A percentile compares a stretch with the other conserved stretches of the same genome.
Conservation (phyloP, 805 yeast genomes). For the Huiozyma naganishii region DNA sequence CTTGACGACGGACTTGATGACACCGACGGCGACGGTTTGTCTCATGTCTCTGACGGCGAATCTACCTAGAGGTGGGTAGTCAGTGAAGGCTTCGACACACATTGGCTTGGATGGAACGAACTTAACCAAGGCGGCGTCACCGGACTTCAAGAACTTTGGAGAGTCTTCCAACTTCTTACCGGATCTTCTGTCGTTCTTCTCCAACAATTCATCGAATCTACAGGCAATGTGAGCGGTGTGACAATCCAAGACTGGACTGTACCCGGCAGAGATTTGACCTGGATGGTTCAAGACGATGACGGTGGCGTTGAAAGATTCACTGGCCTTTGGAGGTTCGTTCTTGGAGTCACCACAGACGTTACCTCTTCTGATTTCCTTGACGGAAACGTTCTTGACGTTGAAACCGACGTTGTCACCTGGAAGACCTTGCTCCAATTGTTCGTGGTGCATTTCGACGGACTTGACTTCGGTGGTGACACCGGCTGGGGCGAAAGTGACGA, state of each 20-base stretch:
- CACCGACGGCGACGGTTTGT: constrained; percentile 99
- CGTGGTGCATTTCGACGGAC: constrained; percentile 85
- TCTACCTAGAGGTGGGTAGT: constrained; percentile 97
- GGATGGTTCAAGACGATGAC: constrained; percentile 85
- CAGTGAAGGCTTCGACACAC: constrained; percentile 90
- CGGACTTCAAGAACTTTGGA: constrained; percentile 91
- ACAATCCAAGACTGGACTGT: constrained; percentile 89
- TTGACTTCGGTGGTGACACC: constrained; percentile 85
- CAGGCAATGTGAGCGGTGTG: constrained; percentile 90
- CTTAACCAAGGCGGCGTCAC: constrained; percentile 91
- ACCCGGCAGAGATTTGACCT: constrained; percentile 84
- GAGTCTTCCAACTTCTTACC: constrained; percentile 83
- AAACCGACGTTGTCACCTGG: constrained; percentile 90
- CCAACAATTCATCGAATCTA: constrained; percentile 66
- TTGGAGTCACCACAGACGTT: constrained; percentile 87
- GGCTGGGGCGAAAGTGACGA: constrained; percentile 55
- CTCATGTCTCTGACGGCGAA: constrained; percentile 99
- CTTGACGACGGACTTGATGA: constrained; percentile 91
- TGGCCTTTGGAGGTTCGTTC: constrained; percentile 77
- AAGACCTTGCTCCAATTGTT: constrained; percentile 62
- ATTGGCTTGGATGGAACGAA: constrained; percentile 83
- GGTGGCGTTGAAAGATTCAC: constrained; percentile 69
- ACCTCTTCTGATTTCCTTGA: constrained; percentile 85
- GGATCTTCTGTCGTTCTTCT: constrained; percentile 86
- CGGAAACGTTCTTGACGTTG: constrained; percentile 86